These are phyloP conservation scores for Ophryocystis elektroscirrha DNA, from an alignment of 169 alveolate genomes.

Conservation along the genomic window DNA sequence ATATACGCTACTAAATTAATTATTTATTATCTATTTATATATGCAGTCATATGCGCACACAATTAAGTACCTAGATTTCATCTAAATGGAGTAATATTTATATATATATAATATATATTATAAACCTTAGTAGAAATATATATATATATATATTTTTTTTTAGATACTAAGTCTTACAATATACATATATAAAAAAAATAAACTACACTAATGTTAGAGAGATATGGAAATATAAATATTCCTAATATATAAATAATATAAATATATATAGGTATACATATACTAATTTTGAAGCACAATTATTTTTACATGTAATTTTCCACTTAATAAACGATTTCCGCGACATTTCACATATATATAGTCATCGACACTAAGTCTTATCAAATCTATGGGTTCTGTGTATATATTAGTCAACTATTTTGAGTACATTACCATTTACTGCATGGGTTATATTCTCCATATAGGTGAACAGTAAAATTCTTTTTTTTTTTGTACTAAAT, in stretches of 20 bases:
- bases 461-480: no score
- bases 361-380: constrained; percentile 59
- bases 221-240: neutral
- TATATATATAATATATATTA: neutral
- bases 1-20: neutral
- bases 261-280: neutral
- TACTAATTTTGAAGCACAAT: neutral
- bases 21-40: neutral
- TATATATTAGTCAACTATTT: neutral
- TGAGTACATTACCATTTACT: no score
- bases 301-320: constrained; percentile 44
- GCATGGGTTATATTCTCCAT: no score
- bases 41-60: neutral
- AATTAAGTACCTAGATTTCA: neutral
- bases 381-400: constrained; percentile 61
- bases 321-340: constrained; percentile 60
- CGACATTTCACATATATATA: constrained; percentile 53
- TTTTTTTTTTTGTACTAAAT: no score
- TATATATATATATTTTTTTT: no score
- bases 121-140: neutral
- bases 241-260: neutral
- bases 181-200: neutral
- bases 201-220: neutral
- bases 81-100: neutral
- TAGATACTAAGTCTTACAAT: neutral